Evolutionary conservation across 2,329 filamentous ascomycete genomes (phyloP).

Genomic region (Fusarium udum): DNA sequence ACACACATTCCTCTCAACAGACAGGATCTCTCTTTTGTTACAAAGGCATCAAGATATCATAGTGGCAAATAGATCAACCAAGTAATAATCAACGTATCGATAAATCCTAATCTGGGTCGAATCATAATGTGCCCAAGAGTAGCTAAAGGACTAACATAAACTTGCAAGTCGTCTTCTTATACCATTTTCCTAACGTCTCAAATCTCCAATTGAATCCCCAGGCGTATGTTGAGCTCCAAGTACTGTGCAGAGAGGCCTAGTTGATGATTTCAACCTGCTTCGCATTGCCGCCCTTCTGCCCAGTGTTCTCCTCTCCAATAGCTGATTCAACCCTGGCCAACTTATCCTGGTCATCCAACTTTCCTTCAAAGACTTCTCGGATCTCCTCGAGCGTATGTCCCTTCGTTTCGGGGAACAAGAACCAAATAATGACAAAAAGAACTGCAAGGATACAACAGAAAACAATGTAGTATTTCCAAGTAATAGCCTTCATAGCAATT

Average conservation of each 20-base stretch:
- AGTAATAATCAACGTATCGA: not conserved
- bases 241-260: not conserved
- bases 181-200: fast-evolving
- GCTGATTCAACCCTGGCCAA: not conserved
- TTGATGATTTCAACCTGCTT: not conserved
- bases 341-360: not conserved
- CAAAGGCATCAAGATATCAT: fast-evolving
- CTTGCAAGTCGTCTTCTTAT: not conserved
- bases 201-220: not conserved
- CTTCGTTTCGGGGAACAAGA: slow-evolving; percentile 50
- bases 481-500: slow-evolving; percentile 49
- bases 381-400: slow-evolving; percentile 46
- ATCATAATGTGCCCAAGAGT: fast-evolving
- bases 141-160: not conserved
- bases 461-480: slow-evolving; percentile 54
- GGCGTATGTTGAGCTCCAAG: fast-evolving
- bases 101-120: not conserved
- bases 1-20: too few species aligned
- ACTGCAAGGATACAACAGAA: slow-evolving; percentile 49
- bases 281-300: not conserved
- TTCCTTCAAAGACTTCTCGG: slow-evolving; percentile 42
- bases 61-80: not conserved
- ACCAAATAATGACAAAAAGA: slow-evolving; percentile 49
- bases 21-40: too few species aligned
- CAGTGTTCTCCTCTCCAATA: not conserved